Conservation (phyloP, 2,329 filamentous ascomycete genomes). For the Fusarium tricinctum region DNA sequence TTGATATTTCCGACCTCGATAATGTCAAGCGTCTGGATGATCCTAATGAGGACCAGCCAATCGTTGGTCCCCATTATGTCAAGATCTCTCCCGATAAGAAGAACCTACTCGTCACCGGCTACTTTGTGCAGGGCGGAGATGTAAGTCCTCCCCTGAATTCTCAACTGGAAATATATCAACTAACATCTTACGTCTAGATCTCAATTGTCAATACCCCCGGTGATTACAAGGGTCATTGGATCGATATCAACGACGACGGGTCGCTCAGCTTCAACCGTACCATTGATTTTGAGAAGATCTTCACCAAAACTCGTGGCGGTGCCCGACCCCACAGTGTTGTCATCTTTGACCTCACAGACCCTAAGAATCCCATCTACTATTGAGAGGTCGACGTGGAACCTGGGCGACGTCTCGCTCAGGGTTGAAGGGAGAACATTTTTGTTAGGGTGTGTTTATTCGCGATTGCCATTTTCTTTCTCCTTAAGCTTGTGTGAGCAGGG, state of each 20-base stretch:
- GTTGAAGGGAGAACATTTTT: too few relatives aligned
- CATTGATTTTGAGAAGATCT: slow-evolving; percentile 69
- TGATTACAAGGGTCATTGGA: slow-evolving; percentile 74
- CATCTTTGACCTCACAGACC: slow-evolving; percentile 70
- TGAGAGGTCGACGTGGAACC: slow-evolving; percentile 35
- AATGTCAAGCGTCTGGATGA: slow-evolving; percentile 73
- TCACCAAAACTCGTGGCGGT: slow-evolving; percentile 65
- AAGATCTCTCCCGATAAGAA: slow-evolving; percentile 75
- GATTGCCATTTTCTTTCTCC: too few relatives aligned
- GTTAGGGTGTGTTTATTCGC: too few relatives aligned
- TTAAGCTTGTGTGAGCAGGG: too few relatives aligned
- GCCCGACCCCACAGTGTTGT: slow-evolving; percentile 70
- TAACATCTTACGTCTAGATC: slow-evolving; percentile 52
- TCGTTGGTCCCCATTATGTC: slow-evolving; percentile 73
- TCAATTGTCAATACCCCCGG: slow-evolving; percentile 71
- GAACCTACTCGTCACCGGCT: slow-evolving; percentile 74
- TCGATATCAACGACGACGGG: slow-evolving; percentile 69
- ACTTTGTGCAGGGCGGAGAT: slow-evolving; percentile 74
- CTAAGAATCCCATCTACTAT: slow-evolving; percentile 65
- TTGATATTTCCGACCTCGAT: slow-evolving; percentile 62
- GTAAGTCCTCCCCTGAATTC: slow-evolving; percentile 35
- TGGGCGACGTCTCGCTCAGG: too few relatives aligned
- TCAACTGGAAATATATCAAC: neutral
- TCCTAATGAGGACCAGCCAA: slow-evolving; percentile 69
- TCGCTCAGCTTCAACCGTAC: slow-evolving; percentile 70